These are phyloP conservation scores for Vitis amurensis DNA, from an alignment of 164 flowering plant species.

Conservation along the genomic window DNA sequence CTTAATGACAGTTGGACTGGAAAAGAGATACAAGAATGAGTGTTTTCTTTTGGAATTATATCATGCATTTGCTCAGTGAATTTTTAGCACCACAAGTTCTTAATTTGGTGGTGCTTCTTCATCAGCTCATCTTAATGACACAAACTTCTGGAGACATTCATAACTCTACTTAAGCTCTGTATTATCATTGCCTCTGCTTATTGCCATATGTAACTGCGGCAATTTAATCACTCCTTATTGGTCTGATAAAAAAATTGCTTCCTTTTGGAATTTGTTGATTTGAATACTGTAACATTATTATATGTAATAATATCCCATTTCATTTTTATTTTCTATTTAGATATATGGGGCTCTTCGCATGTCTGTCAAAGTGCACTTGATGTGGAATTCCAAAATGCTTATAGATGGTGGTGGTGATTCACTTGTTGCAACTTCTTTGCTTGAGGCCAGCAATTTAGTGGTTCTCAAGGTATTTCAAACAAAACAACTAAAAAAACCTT, in stretches of 20 bases:
- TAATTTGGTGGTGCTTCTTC: background rate
- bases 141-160: background rate
- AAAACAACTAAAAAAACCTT: no score
- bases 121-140: background rate
- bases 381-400: conserved; percentile 91
- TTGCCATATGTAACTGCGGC: background rate
- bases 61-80: no score
- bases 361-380: conserved; percentile 88
- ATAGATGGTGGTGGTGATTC: conserved; percentile 77
- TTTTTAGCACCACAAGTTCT: no score
- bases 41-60: no score
- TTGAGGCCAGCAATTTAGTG: conserved; percentile 88
- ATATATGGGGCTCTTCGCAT: conserved; percentile 92
- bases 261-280: background rate
- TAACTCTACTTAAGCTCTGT: background rate
- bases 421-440: conserved; percentile 81
- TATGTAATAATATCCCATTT: background rate
- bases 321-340: conserved; percentile 27
- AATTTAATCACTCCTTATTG: background rate
- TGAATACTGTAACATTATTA: background rate
- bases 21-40: no score
- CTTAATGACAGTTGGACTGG: background rate
- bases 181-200: background rate
- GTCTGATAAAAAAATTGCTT: no score
- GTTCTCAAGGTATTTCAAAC: conserved; percentile 69